Conservation (phyloP, 2,329 filamentous ascomycete genomes). For the Aspergillus ibericus region DNA sequence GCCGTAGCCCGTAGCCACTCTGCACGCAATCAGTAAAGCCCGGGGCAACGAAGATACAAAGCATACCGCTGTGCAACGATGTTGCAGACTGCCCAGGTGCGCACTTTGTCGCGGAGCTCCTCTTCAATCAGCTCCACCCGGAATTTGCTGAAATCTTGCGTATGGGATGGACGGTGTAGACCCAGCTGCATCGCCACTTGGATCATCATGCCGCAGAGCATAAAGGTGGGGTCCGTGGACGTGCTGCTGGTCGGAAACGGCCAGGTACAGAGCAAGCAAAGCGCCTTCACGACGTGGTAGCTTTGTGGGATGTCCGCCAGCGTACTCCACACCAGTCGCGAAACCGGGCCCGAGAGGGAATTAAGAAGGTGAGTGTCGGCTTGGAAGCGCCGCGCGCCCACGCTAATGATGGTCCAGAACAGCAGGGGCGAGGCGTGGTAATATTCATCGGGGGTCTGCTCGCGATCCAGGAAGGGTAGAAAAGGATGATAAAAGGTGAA, state of each 20-base stretch:
- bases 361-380: constrained; percentile 56
- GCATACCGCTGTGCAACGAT: constrained; percentile 64
- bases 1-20: constrained; percentile 67
- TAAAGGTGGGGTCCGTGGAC: constrained; percentile 64
- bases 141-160: constrained; percentile 57
- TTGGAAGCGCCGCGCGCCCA: constrained; percentile 61
- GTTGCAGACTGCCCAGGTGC: constrained; percentile 69
- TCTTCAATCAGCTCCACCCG: constrained; percentile 58
- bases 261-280: constrained; percentile 65
- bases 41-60: not conserved
- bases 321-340: constrained; percentile 61
- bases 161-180: constrained; percentile 63
- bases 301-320: constrained; percentile 62
- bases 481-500: constrained; percentile 66
- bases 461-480: constrained; percentile 61
- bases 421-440: constrained; percentile 60
- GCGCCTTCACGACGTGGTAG: constrained; percentile 64
- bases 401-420: constrained; percentile 67
- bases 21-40: constrained; percentile 25
- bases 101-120: constrained; percentile 63
- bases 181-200: constrained; percentile 68
- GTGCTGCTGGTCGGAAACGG: constrained; percentile 64
- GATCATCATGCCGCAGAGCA: constrained; percentile 66
- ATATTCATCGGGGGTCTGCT: constrained; percentile 57
- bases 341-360: constrained; percentile 54